Conservation (phyloP, 805 yeast genomes). For the Suhomyces tanzawaensis region DNA sequence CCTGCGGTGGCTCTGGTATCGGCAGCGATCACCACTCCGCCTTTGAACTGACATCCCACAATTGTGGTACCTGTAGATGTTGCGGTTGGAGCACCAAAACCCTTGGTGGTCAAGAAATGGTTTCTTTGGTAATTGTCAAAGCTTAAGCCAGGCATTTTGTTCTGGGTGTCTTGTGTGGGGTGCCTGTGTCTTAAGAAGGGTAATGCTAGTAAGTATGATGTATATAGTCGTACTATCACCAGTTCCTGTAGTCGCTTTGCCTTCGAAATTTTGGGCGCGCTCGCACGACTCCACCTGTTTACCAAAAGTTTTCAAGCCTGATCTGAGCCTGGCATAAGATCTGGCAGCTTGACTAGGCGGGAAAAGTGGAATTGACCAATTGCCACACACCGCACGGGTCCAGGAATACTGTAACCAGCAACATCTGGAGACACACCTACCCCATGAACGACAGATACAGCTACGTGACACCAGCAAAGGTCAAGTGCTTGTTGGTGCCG, state of each 20-base stretch:
- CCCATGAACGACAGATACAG: slow-evolving; percentile 25
- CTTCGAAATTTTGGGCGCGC: slow-evolving; percentile 1
- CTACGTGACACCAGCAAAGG: slow-evolving; percentile 63
- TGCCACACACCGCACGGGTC: neutral
- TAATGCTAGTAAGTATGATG: too few relatives aligned
- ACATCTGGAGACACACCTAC: neutral
- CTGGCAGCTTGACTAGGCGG: neutral
- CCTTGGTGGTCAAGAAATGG: slow-evolving; percentile 64
- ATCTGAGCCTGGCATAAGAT: neutral
- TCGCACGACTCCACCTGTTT: slow-evolving; percentile 4
- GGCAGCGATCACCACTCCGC: slow-evolving; percentile 97
- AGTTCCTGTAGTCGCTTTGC: slow-evolving; percentile 2
- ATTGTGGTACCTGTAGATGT: slow-evolving; percentile 99
- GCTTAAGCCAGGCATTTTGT: slow-evolving; percentile 78
- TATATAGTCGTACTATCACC: too few relatives aligned
- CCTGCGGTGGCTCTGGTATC: slow-evolving; percentile 99
- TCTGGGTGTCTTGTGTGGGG: neutral
- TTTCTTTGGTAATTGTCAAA: slow-evolving; percentile 95
- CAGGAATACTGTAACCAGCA: neutral
- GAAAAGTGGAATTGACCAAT: neutral
- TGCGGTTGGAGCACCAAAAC: slow-evolving; percentile 77
- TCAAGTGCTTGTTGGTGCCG: slow-evolving; percentile 69
- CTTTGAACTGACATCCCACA: slow-evolving; percentile 90
- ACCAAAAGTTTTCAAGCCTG: neutral
- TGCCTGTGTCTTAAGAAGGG: neutral